These are phyloP conservation scores for Stellera chamaejasme DNA, from an alignment of 345 rosid species.

Conservation along the genomic window DNA sequence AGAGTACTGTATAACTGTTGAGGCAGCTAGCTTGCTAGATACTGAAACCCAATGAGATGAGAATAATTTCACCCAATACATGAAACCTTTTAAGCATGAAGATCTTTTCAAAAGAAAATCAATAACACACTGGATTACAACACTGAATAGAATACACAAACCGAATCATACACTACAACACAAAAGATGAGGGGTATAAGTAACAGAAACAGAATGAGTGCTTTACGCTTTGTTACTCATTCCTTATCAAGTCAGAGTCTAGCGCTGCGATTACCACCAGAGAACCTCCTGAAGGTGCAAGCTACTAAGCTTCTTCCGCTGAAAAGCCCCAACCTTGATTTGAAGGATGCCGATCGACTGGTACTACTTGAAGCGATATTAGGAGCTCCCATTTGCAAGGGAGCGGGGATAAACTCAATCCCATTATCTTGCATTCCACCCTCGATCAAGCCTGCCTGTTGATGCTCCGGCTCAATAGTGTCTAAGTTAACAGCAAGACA, in stretches of 20 bases:
- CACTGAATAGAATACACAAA: constrained; percentile 19
- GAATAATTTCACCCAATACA: not conserved
- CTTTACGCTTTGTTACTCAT: constrained; percentile 8
- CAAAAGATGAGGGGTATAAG: constrained; percentile 14
- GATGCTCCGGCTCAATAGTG: constrained; percentile 38
- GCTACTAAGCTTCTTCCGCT: constrained; percentile 65
- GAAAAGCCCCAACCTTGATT: constrained; percentile 52
- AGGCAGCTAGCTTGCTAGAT: too few species aligned
- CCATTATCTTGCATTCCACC: constrained; percentile 45
- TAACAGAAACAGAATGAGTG: constrained; percentile 8
- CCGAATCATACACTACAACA: constrained; percentile 18
- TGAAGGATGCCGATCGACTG: constrained; percentile 50
- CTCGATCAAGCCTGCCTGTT: constrained; percentile 41
- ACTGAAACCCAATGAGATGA: constrained; percentile 1
- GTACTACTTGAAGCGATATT: constrained; percentile 37
- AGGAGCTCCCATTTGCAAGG: constrained; percentile 25
- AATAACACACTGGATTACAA: constrained; percentile 24
- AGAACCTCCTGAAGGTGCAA: constrained; percentile 70
- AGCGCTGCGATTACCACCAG: constrained; percentile 37
- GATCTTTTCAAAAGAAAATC: constrained; percentile 22
- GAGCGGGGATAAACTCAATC: constrained; percentile 35
- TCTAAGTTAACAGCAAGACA: constrained; percentile 51
- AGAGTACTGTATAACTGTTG: not conserved
- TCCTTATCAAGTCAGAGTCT: constrained; percentile 19
- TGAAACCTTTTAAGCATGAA: constrained; percentile 12